Base-by-base conservation (phyloP, 2,329 filamentous ascomycete species). In the Aotearoamyces nothofagi region DNA sequence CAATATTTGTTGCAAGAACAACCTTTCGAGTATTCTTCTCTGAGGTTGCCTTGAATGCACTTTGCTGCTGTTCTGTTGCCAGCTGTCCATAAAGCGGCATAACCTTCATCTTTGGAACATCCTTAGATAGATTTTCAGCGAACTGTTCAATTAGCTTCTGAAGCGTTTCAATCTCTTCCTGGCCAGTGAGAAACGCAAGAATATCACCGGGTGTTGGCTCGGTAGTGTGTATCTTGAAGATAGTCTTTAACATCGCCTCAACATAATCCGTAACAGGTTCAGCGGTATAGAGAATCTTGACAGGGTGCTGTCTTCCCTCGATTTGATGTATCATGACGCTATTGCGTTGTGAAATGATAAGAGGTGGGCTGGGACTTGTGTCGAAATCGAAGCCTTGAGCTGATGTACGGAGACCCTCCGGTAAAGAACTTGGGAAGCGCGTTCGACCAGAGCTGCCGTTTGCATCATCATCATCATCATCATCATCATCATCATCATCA, bases 201-300 rank as follows among this genome's bases (percentile, higher is more conserved):
- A 98, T 78, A 47, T 96, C 90, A 15, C 92, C 90, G 0, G 90
- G 87, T n/a, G 93, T 63, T 0, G 86, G 80, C 41, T 94, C 82
- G 35, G 83, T 78, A 31, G 73, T 67, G 47, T 98, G 86, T 9
- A 96, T 78, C 42, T 83, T 75, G 47, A 93, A 80, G 11, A 96
- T 80, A 2, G 69, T 71, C 40, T 86, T 79, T 9, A 93, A 60
- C 2, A 92, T 69, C 3, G 77, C 69, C 39, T 93, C 82, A 24
- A 92, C 69, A 33, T 93, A 75, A 42, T 94, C 82, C 7, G 78
- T 64, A 0, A 87, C 75, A 0, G 84, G 77, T 15, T 69, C 68
- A 2, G 70, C 62, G 9, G 84, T 69, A 43, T 94, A 84, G 6
- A 72, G 61, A 4, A 80, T 68, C 31, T 82, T 71, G 6, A 98